Evolutionary conservation across 2,329 filamentous ascomycete species (phyloP), one percentile per base, ranked within the genome.

Genomic region (Colletotrichum cereale): DNA sequence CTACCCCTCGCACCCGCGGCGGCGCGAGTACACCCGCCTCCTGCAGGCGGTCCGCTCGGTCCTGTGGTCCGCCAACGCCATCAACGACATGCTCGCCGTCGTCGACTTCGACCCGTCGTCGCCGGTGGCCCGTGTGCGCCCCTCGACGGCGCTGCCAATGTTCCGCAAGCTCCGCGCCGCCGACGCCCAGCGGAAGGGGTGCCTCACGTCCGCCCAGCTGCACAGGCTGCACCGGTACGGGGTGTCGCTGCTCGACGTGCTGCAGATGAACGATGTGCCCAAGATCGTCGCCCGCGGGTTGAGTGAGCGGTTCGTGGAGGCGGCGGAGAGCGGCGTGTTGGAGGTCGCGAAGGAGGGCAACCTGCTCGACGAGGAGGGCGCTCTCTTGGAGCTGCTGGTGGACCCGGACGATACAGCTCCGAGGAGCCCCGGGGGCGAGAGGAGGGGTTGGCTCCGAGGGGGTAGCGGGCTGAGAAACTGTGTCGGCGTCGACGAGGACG

Each of bases 31-130:
- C 38, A 62, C 62, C 24, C 36, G 62, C 6, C 63, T 71, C 5
- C 55, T 72, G 3, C 58, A 63, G n/a, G 71, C 71, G 0, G 42
- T 72, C n/a, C 67, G 56, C 63, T 64, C 63, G 40, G 26, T 73
- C 10, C 26, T 52, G 24, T 73, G 71, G 71, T 44, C 53, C 29
- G 52, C 71, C 24, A 34, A 44, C 21, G 10, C 55, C 10, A 48
- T 72, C 26, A 57, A 52, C 34, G 68, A 67, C 50, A 67, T 67
- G 63, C 64, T 71, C 5, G 53, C n/a, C 47, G 29, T 67, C 21
- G 48, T 70, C 18, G 68, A 71, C 64, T 38, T 47, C 24, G 21
- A 38, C 57, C 24, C 36, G 24, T 34, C 44, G 38, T 24, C 34
- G n/a, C 24, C n/a, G 29, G 14, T 16, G 16, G 10, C 16, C n/a